Evolutionary conservation across 306 rosid species (phyloP).

Genomic region (Medicago ruthenica): DNA sequence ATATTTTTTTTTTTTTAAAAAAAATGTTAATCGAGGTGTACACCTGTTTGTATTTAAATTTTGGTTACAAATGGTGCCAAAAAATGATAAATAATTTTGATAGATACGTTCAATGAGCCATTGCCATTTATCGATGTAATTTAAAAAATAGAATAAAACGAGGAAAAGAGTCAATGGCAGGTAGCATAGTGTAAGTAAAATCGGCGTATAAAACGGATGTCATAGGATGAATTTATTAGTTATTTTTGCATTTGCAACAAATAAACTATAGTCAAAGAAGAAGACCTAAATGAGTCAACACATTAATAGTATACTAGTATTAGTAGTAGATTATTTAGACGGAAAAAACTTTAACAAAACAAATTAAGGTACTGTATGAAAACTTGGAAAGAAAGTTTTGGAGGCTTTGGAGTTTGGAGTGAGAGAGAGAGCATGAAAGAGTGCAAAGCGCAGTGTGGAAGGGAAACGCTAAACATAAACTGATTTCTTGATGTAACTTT

Average conservation of each 20-base stretch:
- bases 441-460: background rate
- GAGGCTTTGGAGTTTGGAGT: too few relatives aligned
- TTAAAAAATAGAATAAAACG: background rate
- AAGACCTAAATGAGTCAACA: conserved; percentile 23
- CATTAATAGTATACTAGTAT: background rate
- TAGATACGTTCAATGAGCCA: background rate
- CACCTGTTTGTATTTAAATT: too few relatives aligned
- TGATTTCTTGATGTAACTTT: conserved; percentile 11
- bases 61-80: too few relatives aligned
- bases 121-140: conserved; percentile 5
- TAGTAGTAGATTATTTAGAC: too few relatives aligned
- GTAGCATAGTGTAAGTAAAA: background rate
- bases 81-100: too few relatives aligned
- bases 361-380: background rate
- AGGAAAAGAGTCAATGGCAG: background rate
- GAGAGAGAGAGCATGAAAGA: conserved; percentile 7
- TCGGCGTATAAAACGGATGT: conserved; percentile 44
- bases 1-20: too few relatives aligned
- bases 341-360: background rate
- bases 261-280: conserved; percentile 21
- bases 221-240: background rate
- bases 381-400: conserved; percentile 10
- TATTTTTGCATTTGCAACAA: background rate
- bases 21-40: too few relatives aligned
- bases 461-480: conserved; percentile 15